A percentile compares a stretch with the other conserved stretches of the same genome.
These are phyloP conservation scores for Tolypocladium ovalisporum DNA, from an alignment of 2,329 filamentous ascomycete genomes.

Conservation along the genomic window DNA sequence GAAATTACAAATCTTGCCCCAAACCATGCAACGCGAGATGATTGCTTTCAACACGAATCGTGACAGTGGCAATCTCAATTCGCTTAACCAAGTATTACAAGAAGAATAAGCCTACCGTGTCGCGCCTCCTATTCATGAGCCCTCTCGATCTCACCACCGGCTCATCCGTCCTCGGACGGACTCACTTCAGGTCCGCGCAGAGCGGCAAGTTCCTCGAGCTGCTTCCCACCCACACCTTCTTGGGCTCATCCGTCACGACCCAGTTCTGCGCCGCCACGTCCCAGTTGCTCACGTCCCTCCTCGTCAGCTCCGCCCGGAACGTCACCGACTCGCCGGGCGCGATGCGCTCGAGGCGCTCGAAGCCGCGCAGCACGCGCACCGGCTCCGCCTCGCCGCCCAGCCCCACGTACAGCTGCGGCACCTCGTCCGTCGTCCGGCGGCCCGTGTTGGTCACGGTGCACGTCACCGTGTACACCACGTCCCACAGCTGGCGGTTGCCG, in stretches of 20 bases:
- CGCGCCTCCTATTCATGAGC: no score
- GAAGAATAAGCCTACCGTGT: neutral
- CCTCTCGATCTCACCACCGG: no score
- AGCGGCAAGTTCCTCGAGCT: conserved; percentile 45
- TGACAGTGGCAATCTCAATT: no score
- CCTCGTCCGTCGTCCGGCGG: conserved; percentile 51
- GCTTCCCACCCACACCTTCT: conserved; percentile 44
- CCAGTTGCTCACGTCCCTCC: conserved; percentile 84
- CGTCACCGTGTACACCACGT: conserved; percentile 56
- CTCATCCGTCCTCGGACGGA: no score
- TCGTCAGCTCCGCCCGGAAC: conserved; percentile 60
- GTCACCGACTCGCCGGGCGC: conserved; percentile 54
- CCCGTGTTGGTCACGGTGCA: conserved; percentile 66
- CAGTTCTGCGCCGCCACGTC: conserved; percentile 72
- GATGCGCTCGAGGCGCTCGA: conserved; percentile 62
- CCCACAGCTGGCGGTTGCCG: conserved; percentile 55
- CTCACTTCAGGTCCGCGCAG: conserved; percentile 8
- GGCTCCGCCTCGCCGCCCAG: conserved; percentile 71
- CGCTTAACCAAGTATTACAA: neutral
- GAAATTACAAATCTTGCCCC: no score
- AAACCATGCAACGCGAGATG: no score
- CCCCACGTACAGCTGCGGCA: conserved; percentile 68
- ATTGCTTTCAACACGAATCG: no score
- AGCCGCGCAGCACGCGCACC: conserved; percentile 59
- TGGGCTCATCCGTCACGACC: conserved; percentile 45